Base-by-base conservation (phyloP, 1,284 basidiomycete species). In the Papiliotrema laurentii region DNA sequence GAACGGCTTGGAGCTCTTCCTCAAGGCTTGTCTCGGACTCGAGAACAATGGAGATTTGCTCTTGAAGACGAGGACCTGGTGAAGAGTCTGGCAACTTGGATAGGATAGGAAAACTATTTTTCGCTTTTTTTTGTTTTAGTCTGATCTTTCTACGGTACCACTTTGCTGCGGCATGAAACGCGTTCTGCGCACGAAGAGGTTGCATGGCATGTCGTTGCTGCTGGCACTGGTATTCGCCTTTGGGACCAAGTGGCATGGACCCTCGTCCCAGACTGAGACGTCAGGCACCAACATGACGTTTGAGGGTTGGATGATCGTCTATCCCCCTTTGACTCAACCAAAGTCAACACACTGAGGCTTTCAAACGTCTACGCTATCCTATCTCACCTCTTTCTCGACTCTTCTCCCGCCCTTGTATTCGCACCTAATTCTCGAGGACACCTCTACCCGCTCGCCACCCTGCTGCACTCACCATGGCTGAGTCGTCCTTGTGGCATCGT, bases 41-140 rank as follows among this genome's bases (percentile, higher is more conserved):
- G 90, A 94, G 76, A 81, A 84, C 55, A 82, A 79, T 69, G 81
- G 78, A 43, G 91, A 94, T 71, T 76, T 96, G 64, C 76, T 94
- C 63, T 80, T 93, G 22, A 83, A 88, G 74, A 86, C 86, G n/a
- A 81, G 89, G 61, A 81, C 89, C 65, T 92, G 89, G 89, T 93
- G 57, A 50, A 22, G 13, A 24, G 21, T 9, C 13, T 18, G 41
- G 30, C 13, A 19, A 18, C 13, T 34, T 44, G 9, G 14, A 7
- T 33, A n/a, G 25, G 33, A 25, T 19, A 33, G 21, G 26, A 9
- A 45, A 21, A 27, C 16, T 33, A 14, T 5, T 19, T 44, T 24
- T 24, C n/a, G 7, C 19, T 34, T n/a, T 19, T 6, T 21, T 21
- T 46, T 24, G 26, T 26, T 36, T 19, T 45, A 13, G 31, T 28